Conservation (phyloP, 176 grass and related monocot genomes). For the Panicum miliaceum region DNA sequence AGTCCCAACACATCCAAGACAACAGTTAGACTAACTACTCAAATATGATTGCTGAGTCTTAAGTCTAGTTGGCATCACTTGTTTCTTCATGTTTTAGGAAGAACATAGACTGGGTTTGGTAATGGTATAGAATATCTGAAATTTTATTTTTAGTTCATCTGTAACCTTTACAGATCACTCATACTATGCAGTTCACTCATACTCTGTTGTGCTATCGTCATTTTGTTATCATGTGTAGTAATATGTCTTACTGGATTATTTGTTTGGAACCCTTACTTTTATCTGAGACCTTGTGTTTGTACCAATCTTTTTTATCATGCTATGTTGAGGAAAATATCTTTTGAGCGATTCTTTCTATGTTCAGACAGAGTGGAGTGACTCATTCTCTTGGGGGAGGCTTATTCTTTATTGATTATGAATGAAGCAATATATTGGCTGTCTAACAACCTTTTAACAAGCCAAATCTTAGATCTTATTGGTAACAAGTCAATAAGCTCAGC, state of each 20-base stretch:
- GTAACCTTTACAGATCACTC: neutral
- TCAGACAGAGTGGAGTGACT: neutral
- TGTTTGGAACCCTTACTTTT: neutral
- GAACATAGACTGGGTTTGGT: neutral
- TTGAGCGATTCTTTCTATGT: neutral
- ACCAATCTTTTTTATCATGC: neutral
- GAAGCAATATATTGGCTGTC: neutral
- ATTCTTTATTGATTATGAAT: neutral
- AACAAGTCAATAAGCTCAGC: neutral
- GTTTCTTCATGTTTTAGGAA: neutral
- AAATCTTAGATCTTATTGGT: neutral
- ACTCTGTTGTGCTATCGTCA: too few relatives aligned
- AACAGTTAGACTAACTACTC: neutral
- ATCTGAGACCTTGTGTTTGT: neutral
- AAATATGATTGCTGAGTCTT: neutral
- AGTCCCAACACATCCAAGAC: neutral
- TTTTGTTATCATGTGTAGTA: neutral
- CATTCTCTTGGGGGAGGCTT: neutral
- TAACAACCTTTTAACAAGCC: neutral
- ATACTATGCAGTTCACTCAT: neutral
- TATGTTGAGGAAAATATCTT: slow-evolving; percentile 1
- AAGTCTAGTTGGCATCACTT: neutral
- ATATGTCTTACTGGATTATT: neutral
- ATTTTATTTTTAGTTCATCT: neutral
- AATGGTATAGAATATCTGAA: neutral